Conservation (phyloP, 2,329 filamentous ascomycete genomes). For the Didymellaceae sp. region DNA sequence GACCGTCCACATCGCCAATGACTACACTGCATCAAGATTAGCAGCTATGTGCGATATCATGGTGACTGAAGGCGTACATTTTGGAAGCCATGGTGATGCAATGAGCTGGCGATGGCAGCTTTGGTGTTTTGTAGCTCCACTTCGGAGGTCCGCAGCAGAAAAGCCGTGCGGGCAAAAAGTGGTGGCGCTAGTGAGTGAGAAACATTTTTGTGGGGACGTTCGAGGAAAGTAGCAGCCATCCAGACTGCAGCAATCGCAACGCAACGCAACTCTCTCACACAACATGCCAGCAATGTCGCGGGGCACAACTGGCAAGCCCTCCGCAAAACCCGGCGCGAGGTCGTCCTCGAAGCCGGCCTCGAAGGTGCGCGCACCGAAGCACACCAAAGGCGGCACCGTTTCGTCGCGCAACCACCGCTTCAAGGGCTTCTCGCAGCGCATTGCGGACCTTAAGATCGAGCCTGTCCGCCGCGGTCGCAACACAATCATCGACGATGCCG, state of each 20-base stretch:
- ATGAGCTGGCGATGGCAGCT: neutral
- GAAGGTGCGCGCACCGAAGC: conserved; percentile 63
- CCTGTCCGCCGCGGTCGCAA: conserved; percentile 88
- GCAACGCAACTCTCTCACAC: conserved; percentile 16
- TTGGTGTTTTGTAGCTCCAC: conserved; percentile 8
- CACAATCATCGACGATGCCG: conserved; percentile 80
- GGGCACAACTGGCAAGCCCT: conserved; percentile 32
- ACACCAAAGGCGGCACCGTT: conserved; percentile 69
- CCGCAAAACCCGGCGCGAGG: conserved; percentile 21
- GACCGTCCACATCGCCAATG: conserved; percentile 81
- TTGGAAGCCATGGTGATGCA: conserved; percentile 60
- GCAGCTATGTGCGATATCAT: neutral
- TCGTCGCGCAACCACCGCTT: conserved; percentile 87
- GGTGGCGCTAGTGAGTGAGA: conserved; percentile 28
- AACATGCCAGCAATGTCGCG: conserved; percentile 54
- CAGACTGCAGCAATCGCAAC: conserved; percentile 12
- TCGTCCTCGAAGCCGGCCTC: conserved; percentile 20
- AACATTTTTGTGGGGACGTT: conserved; percentile 37
- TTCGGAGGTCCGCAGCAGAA: conserved; percentile 13
- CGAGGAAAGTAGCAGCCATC: conserved; percentile 16
- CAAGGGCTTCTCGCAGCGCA: conserved; percentile 88
- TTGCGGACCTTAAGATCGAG: conserved; percentile 91
- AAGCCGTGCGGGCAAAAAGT: conserved; percentile 9
- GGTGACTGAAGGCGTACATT: conserved; percentile 51
- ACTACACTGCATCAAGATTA: conserved; percentile 66